Conservation (phyloP, 768 basidiomycete species). For the Multifurca ochricompacta region DNA sequence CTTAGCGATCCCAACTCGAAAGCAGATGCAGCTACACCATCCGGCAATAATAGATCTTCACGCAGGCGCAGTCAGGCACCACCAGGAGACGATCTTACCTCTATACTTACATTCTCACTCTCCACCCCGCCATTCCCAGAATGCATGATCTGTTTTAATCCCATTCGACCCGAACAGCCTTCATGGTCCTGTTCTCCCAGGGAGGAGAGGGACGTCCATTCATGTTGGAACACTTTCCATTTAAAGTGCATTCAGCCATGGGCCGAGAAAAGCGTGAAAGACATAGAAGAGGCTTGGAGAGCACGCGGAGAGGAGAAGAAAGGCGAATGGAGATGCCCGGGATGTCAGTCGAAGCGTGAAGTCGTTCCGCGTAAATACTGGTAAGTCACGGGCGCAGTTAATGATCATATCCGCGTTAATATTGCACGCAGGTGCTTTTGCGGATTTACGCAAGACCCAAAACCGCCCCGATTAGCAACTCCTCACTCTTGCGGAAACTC, state of each 20-base stretch:
- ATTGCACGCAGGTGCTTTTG: conserved; percentile 69
- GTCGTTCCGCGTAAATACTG: conserved; percentile 57
- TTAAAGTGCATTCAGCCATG: conserved; percentile 83
- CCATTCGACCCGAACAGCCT: conserved; percentile 68
- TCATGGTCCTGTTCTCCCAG: conserved; percentile 82
- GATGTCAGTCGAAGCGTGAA: conserved; percentile 78
- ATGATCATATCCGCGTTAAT: neutral
- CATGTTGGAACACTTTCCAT: conserved; percentile 90
- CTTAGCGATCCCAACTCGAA: neutral
- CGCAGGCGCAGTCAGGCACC: conserved; percentile 9
- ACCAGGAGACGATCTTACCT: conserved; percentile 61
- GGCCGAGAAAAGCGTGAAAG: conserved; percentile 77
- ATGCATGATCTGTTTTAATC: conserved; percentile 77
- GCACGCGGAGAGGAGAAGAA: conserved; percentile 57
- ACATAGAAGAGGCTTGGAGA: conserved; percentile 62
- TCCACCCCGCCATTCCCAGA: conserved; percentile 67
- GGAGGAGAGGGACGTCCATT: conserved; percentile 36
- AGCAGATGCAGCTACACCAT: neutral
- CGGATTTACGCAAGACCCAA: conserved; percentile 62
- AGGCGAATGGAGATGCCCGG: conserved; percentile 91
- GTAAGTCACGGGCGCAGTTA: conserved; percentile 34
- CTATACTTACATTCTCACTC: conserved; percentile 57
- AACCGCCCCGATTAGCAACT: conserved; percentile 57
- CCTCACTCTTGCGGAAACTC: conserved; percentile 72
- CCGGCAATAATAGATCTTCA: neutral